These are phyloP conservation scores for Harrya chromipes DNA, from an alignment of 768 basidiomycete species.

Conservation along the genomic window DNA sequence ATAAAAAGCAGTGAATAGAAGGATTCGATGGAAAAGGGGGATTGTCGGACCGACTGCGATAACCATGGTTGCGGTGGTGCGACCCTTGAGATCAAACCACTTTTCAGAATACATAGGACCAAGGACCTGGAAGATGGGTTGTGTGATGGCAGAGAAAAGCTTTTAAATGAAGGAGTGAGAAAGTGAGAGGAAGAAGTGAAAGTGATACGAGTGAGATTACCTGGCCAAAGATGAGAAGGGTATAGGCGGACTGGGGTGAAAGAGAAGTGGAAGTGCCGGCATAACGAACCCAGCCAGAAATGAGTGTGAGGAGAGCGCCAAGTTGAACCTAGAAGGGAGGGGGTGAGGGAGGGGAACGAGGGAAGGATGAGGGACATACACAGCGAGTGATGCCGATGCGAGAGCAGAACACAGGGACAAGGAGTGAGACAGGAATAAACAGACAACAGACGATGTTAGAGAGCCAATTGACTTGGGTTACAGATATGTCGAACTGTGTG, in stretches of 20 bases:
- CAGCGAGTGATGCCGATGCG: slow-evolving; percentile 60
- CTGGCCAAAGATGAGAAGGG: slow-evolving; percentile 69
- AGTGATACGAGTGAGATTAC: slow-evolving; percentile 31
- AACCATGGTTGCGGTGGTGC: slow-evolving; percentile 76
- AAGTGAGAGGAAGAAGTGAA: background rate
- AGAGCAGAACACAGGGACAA: slow-evolving; percentile 55
- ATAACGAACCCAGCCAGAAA: slow-evolving; percentile 76
- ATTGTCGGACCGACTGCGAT: slow-evolving; percentile 41
- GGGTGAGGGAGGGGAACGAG: background rate
- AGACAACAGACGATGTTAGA: slow-evolving; percentile 62
- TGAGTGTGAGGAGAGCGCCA: slow-evolving; percentile 49
- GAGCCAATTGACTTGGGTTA: slow-evolving; percentile 79
- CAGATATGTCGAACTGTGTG: slow-evolving; percentile 60
- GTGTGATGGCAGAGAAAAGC: slow-evolving; percentile 62
- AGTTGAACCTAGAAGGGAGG: slow-evolving; percentile 52
- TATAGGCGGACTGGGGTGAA: slow-evolving; percentile 50
- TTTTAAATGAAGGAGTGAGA: slow-evolving; percentile 23
- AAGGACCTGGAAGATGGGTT: slow-evolving; percentile 73
- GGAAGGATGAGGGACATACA: slow-evolving; percentile 42
- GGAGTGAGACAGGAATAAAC: slow-evolving; percentile 60
- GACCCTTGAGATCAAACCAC: slow-evolving; percentile 76
- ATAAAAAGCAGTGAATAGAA: background rate
- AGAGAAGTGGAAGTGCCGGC: slow-evolving; percentile 62
- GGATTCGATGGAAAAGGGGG: background rate
- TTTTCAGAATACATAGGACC: slow-evolving; percentile 79